Evolutionary conservation across 1,284 basidiomycete species (phyloP).

Genomic region (Macrocystidia cucumis): DNA sequence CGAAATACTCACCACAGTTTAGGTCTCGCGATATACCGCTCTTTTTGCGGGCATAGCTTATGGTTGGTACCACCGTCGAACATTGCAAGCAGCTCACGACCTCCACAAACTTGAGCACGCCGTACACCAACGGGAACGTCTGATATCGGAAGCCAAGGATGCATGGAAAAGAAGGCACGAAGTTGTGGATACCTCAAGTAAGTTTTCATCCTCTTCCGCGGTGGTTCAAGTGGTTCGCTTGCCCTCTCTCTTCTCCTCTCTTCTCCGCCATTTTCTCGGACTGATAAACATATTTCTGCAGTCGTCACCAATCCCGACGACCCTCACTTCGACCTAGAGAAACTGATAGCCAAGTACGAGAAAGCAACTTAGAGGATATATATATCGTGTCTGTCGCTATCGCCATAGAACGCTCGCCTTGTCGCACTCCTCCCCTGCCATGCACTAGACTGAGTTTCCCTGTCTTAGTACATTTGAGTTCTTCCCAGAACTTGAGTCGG

Average conservation of each 20-base stretch:
- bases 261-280: neutral
- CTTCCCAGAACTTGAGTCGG: no score
- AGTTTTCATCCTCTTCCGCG: conserved; percentile 22
- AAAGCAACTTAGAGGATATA: no score
- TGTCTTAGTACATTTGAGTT: no score
- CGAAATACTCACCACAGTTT: conserved; percentile 6
- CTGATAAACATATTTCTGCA: conserved; percentile 22
- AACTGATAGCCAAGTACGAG: conserved; percentile 76
- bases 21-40: conserved; percentile 97
- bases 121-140: conserved; percentile 63
- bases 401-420: conserved; percentile 1
- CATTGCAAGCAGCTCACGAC: conserved; percentile 82
- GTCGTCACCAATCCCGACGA: conserved; percentile 92
- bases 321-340: conserved; percentile 95
- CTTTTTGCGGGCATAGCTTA: conserved; percentile 86
- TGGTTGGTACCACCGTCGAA: conserved; percentile 88
- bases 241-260: neutral
- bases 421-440: no score
- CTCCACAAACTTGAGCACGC: conserved; percentile 62
- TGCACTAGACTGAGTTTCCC: no score
- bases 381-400: conserved; percentile 1
- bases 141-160: conserved; percentile 86
- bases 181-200: conserved; percentile 37
- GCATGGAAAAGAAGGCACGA: conserved; percentile 82
- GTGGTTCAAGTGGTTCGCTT: conserved; percentile 15